Percentiles rank a stretch among this genome's conserved stretches.
phyloP scores from a whole-genome alignment of 2,329 filamentous ascomycete species.

The Claviceps sp. region DNA sequence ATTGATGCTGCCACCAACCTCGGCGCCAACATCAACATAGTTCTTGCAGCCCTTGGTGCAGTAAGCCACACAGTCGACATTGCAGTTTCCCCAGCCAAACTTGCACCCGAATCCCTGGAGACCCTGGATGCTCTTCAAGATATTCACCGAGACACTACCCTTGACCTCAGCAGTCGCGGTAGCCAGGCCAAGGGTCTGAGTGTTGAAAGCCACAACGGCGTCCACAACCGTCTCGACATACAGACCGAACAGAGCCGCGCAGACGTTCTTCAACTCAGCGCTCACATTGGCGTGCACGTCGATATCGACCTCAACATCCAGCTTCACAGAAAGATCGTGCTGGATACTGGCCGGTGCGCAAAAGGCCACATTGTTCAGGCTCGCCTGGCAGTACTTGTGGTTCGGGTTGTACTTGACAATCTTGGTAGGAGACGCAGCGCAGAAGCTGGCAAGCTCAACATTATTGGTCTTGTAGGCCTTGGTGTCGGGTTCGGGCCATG shows the following conservation, averaged over 20 bases:
- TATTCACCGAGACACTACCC: conserved; percentile 13
- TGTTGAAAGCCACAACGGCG: conserved; percentile 25
- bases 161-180: conserved; percentile 14
- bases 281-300: conserved; percentile 14
- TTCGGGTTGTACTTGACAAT: conserved; percentile 20
- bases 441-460: conserved; percentile 19
- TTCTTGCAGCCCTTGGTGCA: conserved; percentile 25
- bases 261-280: conserved; percentile 18
- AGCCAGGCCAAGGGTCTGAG: conserved; percentile 18
- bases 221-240: conserved; percentile 18
- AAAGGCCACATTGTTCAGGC: conserved; percentile 20
- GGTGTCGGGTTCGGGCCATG: conserved; percentile 21
- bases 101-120: conserved; percentile 14
- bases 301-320: conserved; percentile 11
- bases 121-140: conserved; percentile 12
- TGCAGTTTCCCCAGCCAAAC: conserved; percentile 19
- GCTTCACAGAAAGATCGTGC: conserved; percentile 12
- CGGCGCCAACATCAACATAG: conserved; percentile 19
- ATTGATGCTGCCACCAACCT: conserved; percentile 13
- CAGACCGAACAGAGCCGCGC: conserved; percentile 19
- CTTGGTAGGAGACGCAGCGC: conserved; percentile 21
- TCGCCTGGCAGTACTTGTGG: conserved; percentile 24
- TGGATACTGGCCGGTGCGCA: conserved; percentile 18
- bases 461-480: conserved; percentile 13
- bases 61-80: conserved; percentile 25